phyloP scores from a whole-genome alignment of 768 basidiomycete species.

The Auricularia cornea region DNA sequence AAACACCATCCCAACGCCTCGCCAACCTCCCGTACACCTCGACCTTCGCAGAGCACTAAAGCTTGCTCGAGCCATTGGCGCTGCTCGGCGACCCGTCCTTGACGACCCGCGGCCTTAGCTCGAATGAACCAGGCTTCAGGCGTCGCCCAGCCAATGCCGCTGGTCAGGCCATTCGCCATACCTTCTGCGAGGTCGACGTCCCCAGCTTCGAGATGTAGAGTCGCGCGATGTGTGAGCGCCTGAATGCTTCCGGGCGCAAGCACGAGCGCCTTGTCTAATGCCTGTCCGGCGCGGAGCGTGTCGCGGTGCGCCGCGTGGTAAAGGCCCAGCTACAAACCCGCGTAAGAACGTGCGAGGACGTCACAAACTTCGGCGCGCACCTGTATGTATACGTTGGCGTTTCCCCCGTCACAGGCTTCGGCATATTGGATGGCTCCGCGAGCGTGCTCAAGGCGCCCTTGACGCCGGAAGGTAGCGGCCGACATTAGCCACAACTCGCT shows the following conservation, averaged over 20 bases:
- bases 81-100: constrained; percentile 62
- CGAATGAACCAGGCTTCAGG: constrained; percentile 95
- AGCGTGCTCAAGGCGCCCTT: constrained; percentile 85
- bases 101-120: constrained; percentile 69
- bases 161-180: constrained; percentile 66
- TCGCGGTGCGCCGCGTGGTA: constrained; percentile 49
- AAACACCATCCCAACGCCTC: constrained; percentile 64
- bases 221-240: constrained; percentile 70
- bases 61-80: constrained; percentile 68
- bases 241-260: constrained; percentile 72
- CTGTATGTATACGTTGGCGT: constrained; percentile 92
- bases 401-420: constrained; percentile 77
- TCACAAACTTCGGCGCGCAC: constrained; percentile 33
- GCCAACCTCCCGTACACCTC: constrained; percentile 56
- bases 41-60: constrained; percentile 49
- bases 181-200: constrained; percentile 78
- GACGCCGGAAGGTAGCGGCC: constrained; percentile 85
- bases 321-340: constrained; percentile 50
- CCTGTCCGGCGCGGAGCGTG: constrained; percentile 55
- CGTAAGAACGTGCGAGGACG: background rate
- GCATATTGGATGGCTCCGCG: constrained; percentile 92
- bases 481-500: constrained; percentile 90
- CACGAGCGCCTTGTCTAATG: constrained; percentile 85
- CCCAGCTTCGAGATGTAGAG: constrained; percentile 53
- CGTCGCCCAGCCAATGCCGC: constrained; percentile 79